These are phyloP conservation scores for Eucalyptus sideroxylon DNA, from an alignment of 345 rosid species.

Conservation along the genomic window DNA sequence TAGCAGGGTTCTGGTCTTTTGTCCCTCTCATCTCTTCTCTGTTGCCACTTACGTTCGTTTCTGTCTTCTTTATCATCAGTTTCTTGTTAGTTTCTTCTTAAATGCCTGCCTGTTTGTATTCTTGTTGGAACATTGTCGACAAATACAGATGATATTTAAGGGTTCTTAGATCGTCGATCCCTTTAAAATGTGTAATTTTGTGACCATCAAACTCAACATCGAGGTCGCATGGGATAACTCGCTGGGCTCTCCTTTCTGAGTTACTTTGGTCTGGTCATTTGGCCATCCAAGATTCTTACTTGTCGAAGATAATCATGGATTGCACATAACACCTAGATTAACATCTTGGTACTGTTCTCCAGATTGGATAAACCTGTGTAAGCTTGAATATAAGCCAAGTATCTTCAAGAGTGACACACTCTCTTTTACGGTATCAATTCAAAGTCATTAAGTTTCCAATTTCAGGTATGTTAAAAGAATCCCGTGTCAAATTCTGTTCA, in stretches of 20 bases:
- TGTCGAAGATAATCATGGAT: not conserved
- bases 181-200: not conserved
- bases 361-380: not conserved
- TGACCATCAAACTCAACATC: not conserved
- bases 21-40: not conserved
- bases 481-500: not conserved
- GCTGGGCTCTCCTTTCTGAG: not conserved
- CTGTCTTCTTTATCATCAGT: not conserved
- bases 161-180: not conserved
- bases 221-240: not conserved
- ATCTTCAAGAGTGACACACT: not conserved
- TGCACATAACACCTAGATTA: not conserved
- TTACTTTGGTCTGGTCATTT: not conserved
- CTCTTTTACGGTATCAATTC: not conserved
- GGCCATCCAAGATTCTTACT: not conserved
- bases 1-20: not conserved
- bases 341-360: not conserved
- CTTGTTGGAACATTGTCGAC: not conserved
- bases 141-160: not conserved
- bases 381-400: not conserved
- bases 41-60: not conserved
- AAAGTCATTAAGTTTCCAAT: not conserved
- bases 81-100: not conserved
- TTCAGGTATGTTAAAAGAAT: not conserved
- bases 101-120: not conserved